phyloP scores from a whole-genome alignment of 805 yeast genomes.

The Candida coleopterorum region DNA sequence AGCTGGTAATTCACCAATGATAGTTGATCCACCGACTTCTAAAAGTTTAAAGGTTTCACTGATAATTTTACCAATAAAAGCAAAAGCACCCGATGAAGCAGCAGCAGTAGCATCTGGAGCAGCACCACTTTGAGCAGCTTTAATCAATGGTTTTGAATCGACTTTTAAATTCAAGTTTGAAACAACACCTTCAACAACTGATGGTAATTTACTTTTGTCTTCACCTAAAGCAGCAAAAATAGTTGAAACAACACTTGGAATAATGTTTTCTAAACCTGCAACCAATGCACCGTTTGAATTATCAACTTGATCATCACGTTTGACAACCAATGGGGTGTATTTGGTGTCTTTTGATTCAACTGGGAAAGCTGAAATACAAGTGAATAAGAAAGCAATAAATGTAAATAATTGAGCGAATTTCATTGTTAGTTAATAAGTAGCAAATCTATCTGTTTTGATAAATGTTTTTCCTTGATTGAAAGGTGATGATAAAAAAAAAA shows the following conservation, averaged over 20 bases:
- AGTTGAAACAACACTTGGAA: conserved; percentile 1
- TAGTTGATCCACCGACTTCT: conserved; percentile 1
- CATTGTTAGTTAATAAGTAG: neutral
- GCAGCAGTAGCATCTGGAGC: neutral
- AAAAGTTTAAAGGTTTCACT: neutral
- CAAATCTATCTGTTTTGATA: no score
- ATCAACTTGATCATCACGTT: neutral
- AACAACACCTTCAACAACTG: neutral
- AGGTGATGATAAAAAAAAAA: neutral
- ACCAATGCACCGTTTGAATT: neutral
- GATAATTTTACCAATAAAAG: neutral
- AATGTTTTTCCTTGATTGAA: neutral
- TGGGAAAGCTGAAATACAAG: neutral
- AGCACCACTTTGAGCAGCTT: neutral
- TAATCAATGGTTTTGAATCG: neutral
- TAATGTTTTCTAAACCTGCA: neutral
- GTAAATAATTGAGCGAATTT: conserved; percentile 2
- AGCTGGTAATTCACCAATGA: neutral
- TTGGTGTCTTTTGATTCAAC: neutral
- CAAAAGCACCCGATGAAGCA: neutral
- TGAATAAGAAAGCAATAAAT: neutral
- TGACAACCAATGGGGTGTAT: neutral
- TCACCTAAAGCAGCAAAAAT: neutral
- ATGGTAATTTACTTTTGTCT: neutral
- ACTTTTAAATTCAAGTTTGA: neutral